Evolutionary conservation across 441 rosid genomes (phyloP).

Genomic region (Populus tomentosa): DNA sequence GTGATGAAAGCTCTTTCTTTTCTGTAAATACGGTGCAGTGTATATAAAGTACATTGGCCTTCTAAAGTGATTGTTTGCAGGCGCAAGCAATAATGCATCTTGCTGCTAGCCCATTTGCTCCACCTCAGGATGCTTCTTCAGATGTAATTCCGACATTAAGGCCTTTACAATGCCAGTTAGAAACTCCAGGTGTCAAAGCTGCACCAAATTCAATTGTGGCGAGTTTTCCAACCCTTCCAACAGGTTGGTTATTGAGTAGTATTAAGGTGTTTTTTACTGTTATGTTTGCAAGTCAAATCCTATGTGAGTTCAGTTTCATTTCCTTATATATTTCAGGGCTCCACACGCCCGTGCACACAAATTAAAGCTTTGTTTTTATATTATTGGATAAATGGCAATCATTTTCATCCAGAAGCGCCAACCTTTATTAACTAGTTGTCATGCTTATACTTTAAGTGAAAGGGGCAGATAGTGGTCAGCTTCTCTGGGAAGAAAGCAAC

Average conservation of each 20-base stretch:
- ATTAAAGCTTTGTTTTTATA: conserved; percentile 7
- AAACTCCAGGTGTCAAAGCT: conserved; percentile 26
- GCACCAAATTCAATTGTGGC: conserved; percentile 21
- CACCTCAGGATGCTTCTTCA: conserved; percentile 38
- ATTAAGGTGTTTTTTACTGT: not conserved
- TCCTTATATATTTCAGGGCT: not conserved
- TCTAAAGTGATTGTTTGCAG: conserved; percentile 50
- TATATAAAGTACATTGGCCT: conserved; percentile 24
- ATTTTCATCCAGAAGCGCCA: not conserved
- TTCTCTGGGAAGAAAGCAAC: conserved; percentile 24
- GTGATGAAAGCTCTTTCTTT: conserved; percentile 38
- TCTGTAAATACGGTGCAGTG: conserved; percentile 22
- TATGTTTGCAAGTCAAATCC: not conserved
- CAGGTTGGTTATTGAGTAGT: conserved; percentile 27
- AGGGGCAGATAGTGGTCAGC: conserved; percentile 18
- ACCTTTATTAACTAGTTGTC: conserved; percentile 1
- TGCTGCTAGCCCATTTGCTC: conserved; percentile 56
- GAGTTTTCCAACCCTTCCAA: conserved; percentile 25
- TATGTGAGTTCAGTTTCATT: not conserved
- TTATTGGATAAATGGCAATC: not conserved
- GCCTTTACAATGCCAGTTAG: conserved; percentile 32
- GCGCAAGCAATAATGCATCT: conserved; percentile 68
- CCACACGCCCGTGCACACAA: not conserved
- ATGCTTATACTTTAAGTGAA: conserved; percentile 20
- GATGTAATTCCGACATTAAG: conserved; percentile 26